These are phyloP conservation scores for Penicillium mononematosum DNA, from an alignment of 495 filamentous ascomycete species.

Conservation along the genomic window DNA sequence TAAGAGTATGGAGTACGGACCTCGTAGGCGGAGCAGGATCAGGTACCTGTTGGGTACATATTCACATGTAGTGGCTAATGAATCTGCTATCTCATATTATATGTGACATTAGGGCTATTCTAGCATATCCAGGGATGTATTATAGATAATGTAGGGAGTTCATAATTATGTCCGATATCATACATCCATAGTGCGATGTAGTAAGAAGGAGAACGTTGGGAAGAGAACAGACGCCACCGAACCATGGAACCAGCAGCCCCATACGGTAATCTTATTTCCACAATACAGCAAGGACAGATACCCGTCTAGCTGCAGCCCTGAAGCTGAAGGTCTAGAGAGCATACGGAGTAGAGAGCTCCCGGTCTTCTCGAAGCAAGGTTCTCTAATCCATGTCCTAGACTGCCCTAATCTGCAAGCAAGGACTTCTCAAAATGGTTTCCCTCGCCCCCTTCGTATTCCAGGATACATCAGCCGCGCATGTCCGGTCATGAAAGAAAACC, in stretches of 20 bases:
- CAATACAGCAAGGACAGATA: neutral
- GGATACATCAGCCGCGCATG: slow-evolving; percentile 5
- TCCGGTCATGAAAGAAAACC: slow-evolving; percentile 7
- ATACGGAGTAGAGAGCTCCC: neutral
- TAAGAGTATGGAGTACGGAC: neutral
- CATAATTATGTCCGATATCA: neutral
- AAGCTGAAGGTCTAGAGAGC: neutral
- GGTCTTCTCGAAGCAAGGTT: slow-evolving; percentile 29
- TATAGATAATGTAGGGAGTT: neutral
- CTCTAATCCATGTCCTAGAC: slow-evolving; percentile 17
- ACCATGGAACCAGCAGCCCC: slow-evolving; percentile 6
- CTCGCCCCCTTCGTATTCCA: neutral
- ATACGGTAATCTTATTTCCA: slow-evolving; percentile 7
- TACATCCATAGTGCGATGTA: neutral
- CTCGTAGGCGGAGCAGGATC: neutral
- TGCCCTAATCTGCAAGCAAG: slow-evolving; percentile 7
- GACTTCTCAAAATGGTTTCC: neutral
- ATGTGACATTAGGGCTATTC: neutral
- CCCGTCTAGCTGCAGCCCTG: neutral
- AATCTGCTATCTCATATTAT: neutral
- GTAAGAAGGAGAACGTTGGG: neutral
- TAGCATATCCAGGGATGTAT: too few species aligned
- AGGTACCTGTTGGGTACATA: slow-evolving; percentile 8
- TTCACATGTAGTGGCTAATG: neutral
- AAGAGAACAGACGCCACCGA: slow-evolving; percentile 1